Evolutionary conservation across 1,139 yeast genomes (phyloP).

Genomic region (Casaregolazyma suthepensis): DNA sequence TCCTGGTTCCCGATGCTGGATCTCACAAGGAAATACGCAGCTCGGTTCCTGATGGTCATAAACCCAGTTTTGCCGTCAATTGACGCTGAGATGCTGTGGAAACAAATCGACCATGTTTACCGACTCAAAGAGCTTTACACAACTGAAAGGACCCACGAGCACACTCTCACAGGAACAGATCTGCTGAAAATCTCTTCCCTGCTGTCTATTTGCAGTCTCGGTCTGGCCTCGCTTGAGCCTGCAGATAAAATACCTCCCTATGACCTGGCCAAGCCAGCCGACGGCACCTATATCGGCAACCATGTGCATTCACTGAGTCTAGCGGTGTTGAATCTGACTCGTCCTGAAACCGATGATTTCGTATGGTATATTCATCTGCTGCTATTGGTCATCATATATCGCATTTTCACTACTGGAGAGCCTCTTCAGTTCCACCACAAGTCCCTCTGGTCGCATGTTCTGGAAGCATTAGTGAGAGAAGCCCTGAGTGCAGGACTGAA

Average conservation of each 20-base stretch:
- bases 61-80: conserved; percentile 16
- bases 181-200: conserved; percentile 20
- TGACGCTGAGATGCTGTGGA: conserved; percentile 13
- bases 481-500: conserved; percentile 20
- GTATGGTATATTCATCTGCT: conserved; percentile 17
- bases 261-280: conserved; percentile 10
- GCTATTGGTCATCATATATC: conserved; percentile 13
- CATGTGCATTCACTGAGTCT: conserved; percentile 11
- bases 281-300: conserved; percentile 14
- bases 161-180: conserved; percentile 11
- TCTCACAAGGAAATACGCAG: conserved; percentile 14
- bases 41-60: conserved; percentile 14
- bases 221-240: conserved; percentile 10
- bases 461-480: conserved; percentile 15
- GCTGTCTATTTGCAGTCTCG: conserved; percentile 16
- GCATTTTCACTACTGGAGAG: conserved; percentile 14
- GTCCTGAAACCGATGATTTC: conserved; percentile 15
- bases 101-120: conserved; percentile 16
- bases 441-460: conserved; percentile 10
- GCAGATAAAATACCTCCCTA: conserved; percentile 10
- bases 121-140: conserved; percentile 1
- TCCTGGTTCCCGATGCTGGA: conserved; percentile 17
- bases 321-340: conserved; percentile 13
- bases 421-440: conserved; percentile 12
- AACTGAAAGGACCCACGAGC: background rate